A percentile compares a stretch with the other conserved stretches of the same genome.
phyloP scores from a whole-genome alignment of 2,329 filamentous ascomycete species.

The Fusarium euwallaceae region DNA sequence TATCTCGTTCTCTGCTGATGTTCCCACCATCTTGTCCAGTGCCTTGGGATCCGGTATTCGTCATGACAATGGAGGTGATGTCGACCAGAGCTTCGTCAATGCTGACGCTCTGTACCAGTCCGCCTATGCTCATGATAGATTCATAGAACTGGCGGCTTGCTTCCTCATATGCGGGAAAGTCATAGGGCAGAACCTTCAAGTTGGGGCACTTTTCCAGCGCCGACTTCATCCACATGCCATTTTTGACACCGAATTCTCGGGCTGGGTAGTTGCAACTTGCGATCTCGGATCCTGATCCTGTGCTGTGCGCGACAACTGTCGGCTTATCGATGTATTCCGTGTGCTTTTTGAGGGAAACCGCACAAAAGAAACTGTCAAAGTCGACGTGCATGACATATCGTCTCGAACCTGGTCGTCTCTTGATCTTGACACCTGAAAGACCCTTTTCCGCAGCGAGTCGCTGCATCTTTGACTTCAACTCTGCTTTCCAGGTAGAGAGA shows the following conservation, averaged over 20 bases:
- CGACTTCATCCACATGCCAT: slow-evolving; percentile 99
- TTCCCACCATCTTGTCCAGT: slow-evolving; percentile 73
- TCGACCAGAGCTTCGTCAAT: slow-evolving; percentile 96
- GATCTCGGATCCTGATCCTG: slow-evolving; percentile 90
- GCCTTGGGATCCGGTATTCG: slow-evolving; percentile 75
- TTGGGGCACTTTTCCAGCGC: slow-evolving; percentile 87
- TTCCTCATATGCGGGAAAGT: slow-evolving; percentile 94
- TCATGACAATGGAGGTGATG: slow-evolving; percentile 77
- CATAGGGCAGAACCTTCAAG: slow-evolving; percentile 91
- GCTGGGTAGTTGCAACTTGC: slow-evolving; percentile 98
- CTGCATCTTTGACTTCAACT: slow-evolving; percentile 91
- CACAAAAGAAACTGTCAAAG: slow-evolving; percentile 98
- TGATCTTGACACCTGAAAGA: slow-evolving; percentile 57
- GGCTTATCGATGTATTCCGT: slow-evolving; percentile 85
- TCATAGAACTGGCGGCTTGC: slow-evolving; percentile 91
- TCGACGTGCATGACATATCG: slow-evolving; percentile 95
- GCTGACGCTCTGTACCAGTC: slow-evolving; percentile 93
- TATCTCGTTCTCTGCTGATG: slow-evolving; percentile 82
- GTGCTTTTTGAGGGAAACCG: slow-evolving; percentile 83
- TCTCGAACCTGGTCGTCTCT: slow-evolving; percentile 72
- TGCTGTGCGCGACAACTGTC: slow-evolving; percentile 88
- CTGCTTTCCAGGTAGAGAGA: slow-evolving; percentile 95
- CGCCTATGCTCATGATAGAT: slow-evolving; percentile 82
- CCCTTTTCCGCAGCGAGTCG: slow-evolving; percentile 79
- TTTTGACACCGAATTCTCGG: slow-evolving; percentile 87